Evolutionary conservation across 1,284 basidiomycete genomes (phyloP), one percentile per base, ranked within the genome.

Genomic region (Porogramme epimiltina): DNA sequence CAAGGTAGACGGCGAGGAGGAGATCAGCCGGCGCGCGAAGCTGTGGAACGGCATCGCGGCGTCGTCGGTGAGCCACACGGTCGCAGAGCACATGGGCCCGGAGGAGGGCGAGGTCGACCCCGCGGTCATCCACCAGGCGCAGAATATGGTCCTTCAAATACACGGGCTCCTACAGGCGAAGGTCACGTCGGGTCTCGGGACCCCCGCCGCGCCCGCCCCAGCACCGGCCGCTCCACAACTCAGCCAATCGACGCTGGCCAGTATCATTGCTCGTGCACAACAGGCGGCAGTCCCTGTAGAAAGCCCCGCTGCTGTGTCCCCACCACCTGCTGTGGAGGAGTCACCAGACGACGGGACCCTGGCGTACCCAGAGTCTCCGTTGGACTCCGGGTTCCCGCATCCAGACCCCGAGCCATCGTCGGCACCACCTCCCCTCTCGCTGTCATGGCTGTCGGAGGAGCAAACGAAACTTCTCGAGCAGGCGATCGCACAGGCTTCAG

Each of bases 91-190:
- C 15, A 24, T 49, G 36, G 56, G 52, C 3, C 58, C 74, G 26
- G 87, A 89, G 60, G 86, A 89, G 64, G 87, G 86, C 9, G 85
- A 88, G 62, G 71, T 89, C 22, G 76, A 78, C 19, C 67, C 71
- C 25, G 68, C 67, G 24, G 69, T 83, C 39, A 72, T 89, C 45
- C 62, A 70, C 39, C 73, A 72, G 41, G 78, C 79, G 42, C 85
- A 87, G 61, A 65, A 70, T 38, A 73, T 75, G 4, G 79, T 86
- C 38, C 62, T 84, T 50, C 73, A 74, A 51, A 67, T 89, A 43
- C 84, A 87, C 56, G 73, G 74, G 26, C 70, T 82, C 40, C 70
- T 89, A 39, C 82, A 85, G 61, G 70, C 73, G 22, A 76, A 80
- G 60, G 85, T 88, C 42, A 75, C 79, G 10, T 76, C 71, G 45